Evolutionary conservation across 345 rosid genomes (phyloP), one percentile per base, ranked within the genome.

Genomic region (Gossypium australe): DNA sequence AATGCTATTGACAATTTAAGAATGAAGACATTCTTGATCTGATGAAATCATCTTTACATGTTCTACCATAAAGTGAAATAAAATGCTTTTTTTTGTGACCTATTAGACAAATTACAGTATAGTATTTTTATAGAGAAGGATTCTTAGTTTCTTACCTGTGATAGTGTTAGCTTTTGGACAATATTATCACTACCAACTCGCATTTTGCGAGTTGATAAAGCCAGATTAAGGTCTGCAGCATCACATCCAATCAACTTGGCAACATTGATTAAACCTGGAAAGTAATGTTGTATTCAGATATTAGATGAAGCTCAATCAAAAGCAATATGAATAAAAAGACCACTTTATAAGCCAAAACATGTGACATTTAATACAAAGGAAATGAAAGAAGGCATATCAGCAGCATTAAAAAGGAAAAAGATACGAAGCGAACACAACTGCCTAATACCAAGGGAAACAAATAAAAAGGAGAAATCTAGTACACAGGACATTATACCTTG

Each of bases 151-250:
- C 79, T 78, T 75, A 91, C 99, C 96, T 95, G 99, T 12, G 97
- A 84, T 70, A 87, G 78, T 3, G 97, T 91, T 72, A 95, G 87
- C 82, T 90, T 91, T 78, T 95, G 98, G 77, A 90, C 87, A 77
- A 95, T 90, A 72, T 80, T 95, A 76, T 95, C 99, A 73, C 85
- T 91, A 57, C 98, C 95, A 83, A 91, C 98, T 87, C 84, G 90
- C 98, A 95, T 95, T 67, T 90, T 93, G 75, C 92, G 97, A 75
- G 92, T 91, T 44, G 99, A 91, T 77, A 95, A 77, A 80, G 97
- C 89, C 51, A 90, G 78, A 77, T 78, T 95, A 70, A 95, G 94
- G 68, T 87, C 92, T 24, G 43, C 85, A 80, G 77, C 75, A 73
- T 79, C 70, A 80, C 97, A 93, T 72, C 98, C 99, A 80, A 93